Evolutionary conservation across 495 filamentous ascomycete species (phyloP), one percentile per base, ranked within the genome.

Genomic region (Amorphotheca resinae): DNA sequence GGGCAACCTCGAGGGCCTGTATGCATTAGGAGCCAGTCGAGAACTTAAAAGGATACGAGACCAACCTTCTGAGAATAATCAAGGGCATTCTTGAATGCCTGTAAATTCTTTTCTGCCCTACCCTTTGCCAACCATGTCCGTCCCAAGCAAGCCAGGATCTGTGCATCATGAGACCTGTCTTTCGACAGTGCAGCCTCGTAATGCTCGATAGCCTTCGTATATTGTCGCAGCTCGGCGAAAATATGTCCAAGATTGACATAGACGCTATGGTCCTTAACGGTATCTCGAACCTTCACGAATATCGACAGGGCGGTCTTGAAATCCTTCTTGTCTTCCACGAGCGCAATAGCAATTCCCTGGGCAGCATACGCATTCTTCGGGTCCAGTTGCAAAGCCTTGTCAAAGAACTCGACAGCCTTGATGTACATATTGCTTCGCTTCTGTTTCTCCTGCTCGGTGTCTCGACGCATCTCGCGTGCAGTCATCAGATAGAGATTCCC

Each of bases 351-450:
- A 48, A 96, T 79, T 23, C 93, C 91, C 55, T 98, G 93, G 9
- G 93, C 91, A 0, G 91, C 91, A 55, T 93, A 93, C 1, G 93
- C 91, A 49, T 96, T 96, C 61, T 79, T 84, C 1, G 84, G 76
- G 54, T 98, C 91, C 2, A 96, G 65, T 55, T 91, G 87, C 12
- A 98, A 65, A 18, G 87, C 89, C 64, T 98, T 98, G 59, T 96
- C 93, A 58, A 94, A 98, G 66, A 96, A 96, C 58, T 95, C 93
- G 9, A 96, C 87, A 1, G 91, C 89, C 44, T 83, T 84, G 58
- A 78, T 74, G 58, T 95, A 98, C 50, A 74, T 79, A 52, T 80
- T 82, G 32, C 79, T 78, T 32, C 89, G 78, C 63, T 93, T 93
- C 46, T 91, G 82, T 62, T 83, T 91, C 41, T 98, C 89, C 43